phyloP scores from a whole-genome alignment of 495 filamentous ascomycete species.

The Talaromyces stipitatus region DNA sequence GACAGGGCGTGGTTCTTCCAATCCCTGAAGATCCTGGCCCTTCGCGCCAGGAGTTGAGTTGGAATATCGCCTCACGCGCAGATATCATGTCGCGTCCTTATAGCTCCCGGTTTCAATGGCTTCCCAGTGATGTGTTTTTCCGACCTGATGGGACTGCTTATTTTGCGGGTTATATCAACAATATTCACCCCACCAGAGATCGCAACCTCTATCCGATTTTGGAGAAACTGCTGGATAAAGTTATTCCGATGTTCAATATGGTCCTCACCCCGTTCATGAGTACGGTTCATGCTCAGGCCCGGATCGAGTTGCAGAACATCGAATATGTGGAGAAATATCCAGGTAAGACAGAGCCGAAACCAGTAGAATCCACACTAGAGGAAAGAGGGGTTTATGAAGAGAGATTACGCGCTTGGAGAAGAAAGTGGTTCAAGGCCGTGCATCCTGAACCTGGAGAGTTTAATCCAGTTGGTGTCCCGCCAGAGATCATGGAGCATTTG shows the following conservation, averaged over 20 bases:
- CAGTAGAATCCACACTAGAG: slow-evolving; percentile 14
- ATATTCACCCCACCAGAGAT: slow-evolving; percentile 34
- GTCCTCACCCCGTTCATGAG: slow-evolving; percentile 33
- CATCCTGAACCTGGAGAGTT: slow-evolving; percentile 26
- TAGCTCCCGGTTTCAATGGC: slow-evolving; percentile 26
- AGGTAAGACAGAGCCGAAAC: slow-evolving; percentile 11
- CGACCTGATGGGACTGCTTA: slow-evolving; percentile 19
- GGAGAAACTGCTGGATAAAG: slow-evolving; percentile 32
- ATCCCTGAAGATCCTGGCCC: slow-evolving; percentile 20
- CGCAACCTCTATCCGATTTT: slow-evolving; percentile 26
- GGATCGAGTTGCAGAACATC: slow-evolving; percentile 24
- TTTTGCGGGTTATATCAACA: slow-evolving; percentile 39
- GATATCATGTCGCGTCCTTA: slow-evolving; percentile 23
- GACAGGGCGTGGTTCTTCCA: slow-evolving; percentile 22
- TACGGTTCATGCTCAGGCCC: slow-evolving; percentile 22
- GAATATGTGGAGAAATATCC: slow-evolving; percentile 21
- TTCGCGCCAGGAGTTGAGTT: slow-evolving; percentile 30
- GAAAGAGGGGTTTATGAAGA: slow-evolving; percentile 19
- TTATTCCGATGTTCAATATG: slow-evolving; percentile 34
- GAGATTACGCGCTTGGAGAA: slow-evolving; percentile 18
- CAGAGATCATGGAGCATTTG: slow-evolving; percentile 17
- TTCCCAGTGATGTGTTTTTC: slow-evolving; percentile 30
- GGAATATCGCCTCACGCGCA: slow-evolving; percentile 28
- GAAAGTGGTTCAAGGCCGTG: slow-evolving; percentile 15
- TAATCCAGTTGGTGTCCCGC: slow-evolving; percentile 25